A percentile compares a stretch with the other conserved stretches of the same genome.
phyloP scores from a whole-genome alignment of 345 rosid genomes.

The Salix exigua region DNA sequence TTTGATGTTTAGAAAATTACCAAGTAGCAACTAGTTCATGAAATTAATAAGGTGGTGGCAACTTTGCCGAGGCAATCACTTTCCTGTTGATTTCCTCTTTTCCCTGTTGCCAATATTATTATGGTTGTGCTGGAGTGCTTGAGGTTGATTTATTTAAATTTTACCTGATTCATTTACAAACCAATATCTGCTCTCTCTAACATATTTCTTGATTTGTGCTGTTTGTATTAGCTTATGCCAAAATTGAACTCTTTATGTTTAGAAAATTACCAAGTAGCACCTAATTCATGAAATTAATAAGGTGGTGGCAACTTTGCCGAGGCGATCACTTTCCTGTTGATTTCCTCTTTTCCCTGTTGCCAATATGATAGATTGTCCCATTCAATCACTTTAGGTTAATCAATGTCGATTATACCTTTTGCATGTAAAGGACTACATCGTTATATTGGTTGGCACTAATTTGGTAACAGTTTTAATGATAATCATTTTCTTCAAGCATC shows the following conservation, averaged over 20 bases:
- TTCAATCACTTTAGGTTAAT: not conserved
- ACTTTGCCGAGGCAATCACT: slow-evolving; percentile 51
- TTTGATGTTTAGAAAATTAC: not conserved
- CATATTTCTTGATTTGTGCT: not conserved
- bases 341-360: slow-evolving; percentile 33
- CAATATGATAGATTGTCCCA: not conserved
- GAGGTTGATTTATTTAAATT: not conserved
- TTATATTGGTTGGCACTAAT: not conserved
- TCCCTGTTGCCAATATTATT: slow-evolving; percentile 45
- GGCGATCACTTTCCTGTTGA: slow-evolving; percentile 36
- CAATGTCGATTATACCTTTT: not conserved
- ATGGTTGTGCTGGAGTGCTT: not conserved
- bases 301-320: slow-evolving; percentile 24
- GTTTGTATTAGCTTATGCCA: not conserved
- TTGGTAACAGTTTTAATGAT: not conserved
- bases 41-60: slow-evolving; percentile 13
- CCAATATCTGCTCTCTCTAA: not conserved
- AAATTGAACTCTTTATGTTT: not conserved
- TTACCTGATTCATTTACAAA: not conserved
- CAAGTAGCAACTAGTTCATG: not conserved
- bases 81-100: slow-evolving; percentile 37
- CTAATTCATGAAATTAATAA: not conserved
- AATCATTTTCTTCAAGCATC: not conserved
- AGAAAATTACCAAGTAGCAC: not conserved
- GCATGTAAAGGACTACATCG: not conserved